Base-by-base conservation (phyloP, 805 yeast species). In the Kazachstania viticola region DNA sequence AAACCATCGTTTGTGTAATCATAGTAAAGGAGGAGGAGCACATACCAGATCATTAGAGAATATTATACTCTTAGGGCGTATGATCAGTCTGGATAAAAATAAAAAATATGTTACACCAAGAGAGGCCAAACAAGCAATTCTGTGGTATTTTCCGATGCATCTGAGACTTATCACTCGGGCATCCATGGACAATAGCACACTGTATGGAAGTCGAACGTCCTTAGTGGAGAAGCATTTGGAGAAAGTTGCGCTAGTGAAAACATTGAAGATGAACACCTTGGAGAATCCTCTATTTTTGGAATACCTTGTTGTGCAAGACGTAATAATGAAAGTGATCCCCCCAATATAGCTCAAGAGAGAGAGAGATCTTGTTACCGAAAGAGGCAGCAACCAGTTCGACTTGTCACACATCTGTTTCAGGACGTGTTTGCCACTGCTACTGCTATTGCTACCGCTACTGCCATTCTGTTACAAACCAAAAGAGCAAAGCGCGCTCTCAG, bases 1-100 rank as follows among this genome's bases (percentile, higher is more conserved):
- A 32, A 61, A 68, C 46, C 79, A 75, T 42, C 47, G 81, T 30
- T 61, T 74, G 41, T 65, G 72, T 11, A 49, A 57, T 22, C 49
- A 44, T 24, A 47, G 48, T 9, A 49, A 45, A 31, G 57, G 52
- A 3, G 67, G 69, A 2, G 83, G 83, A 0, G 53, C 71, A 1
- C 62, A 71, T 6, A 68, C 78, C 0, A 52, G 49, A 27, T 58
- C 73, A 1, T 44, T 65, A n/a, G 44, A 53, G 8, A 73, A 71
- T 35, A 51, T 73, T 32, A 60, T 63, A 14, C 33, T 38, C 7
- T 50, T 64, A 32, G 54, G 66, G 3, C 56, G 62, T 29, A 42
- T 62, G n/a, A 45, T 71, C 26, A 60, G 73, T 9, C 58, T 58
- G 8, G 42, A 64, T 14, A 16, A 25, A 12, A 58, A 58, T 14